Evolutionary conservation across 352 stramenopile genomes (phyloP).

Genomic region (Phytopythium vexans): DNA sequence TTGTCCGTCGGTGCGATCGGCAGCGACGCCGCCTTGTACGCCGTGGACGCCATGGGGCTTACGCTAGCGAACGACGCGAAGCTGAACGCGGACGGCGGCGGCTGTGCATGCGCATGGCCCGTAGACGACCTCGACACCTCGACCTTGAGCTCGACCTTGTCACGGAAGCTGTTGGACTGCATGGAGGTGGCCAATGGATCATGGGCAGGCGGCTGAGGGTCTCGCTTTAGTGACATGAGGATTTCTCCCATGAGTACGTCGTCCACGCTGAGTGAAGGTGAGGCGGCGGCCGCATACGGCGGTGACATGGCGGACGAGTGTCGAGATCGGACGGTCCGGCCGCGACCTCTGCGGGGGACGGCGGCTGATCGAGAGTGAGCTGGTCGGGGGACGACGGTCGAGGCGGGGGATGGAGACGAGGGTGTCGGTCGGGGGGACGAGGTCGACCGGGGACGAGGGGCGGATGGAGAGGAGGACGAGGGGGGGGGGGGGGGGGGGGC

Average conservation of each 20-base stretch:
- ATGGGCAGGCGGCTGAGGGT: slow-evolving; percentile 5
- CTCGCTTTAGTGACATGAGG: slow-evolving; percentile 70
- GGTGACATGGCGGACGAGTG: slow-evolving; percentile 9
- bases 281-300: neutral
- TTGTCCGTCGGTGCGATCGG: neutral
- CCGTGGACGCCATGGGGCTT: slow-evolving; percentile 44
- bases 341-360: neutral
- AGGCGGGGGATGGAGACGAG: neutral
- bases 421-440: too few relatives aligned
- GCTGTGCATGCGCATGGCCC: slow-evolving; percentile 3
- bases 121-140: slow-evolving; percentile 18
- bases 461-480: neutral
- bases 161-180: slow-evolving; percentile 25
- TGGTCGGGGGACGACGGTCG: slow-evolving; percentile 22
- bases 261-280: slow-evolving; percentile 38
- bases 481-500: slow-evolving; percentile 14
- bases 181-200: slow-evolving; percentile 2
- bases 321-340: neutral
- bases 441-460: too few relatives aligned
- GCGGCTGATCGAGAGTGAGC: slow-evolving; percentile 8
- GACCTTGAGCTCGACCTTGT: slow-evolving; percentile 49
- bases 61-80: slow-evolving; percentile 31
- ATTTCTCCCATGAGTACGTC: slow-evolving; percentile 77
- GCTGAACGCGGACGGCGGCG: slow-evolving; percentile 28
- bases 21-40: slow-evolving; percentile 22